Evolutionary conservation across 2,329 filamentous ascomycete species (phyloP).

Genomic region (Periglandula ipomoeae): DNA sequence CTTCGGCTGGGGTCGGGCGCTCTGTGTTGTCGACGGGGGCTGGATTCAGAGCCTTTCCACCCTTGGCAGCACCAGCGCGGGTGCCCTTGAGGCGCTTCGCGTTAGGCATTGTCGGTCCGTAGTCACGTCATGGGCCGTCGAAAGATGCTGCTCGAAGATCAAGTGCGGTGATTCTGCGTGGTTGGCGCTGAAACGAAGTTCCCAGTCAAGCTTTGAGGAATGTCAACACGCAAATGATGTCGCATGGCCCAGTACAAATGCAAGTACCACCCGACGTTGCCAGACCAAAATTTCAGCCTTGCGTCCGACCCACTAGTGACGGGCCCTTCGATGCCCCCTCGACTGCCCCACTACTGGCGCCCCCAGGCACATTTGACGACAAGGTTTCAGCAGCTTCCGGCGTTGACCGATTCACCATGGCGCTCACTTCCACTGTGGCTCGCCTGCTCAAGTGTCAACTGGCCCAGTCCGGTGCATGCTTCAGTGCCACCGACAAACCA

Average conservation of each 20-base stretch:
- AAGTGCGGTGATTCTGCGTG: not conserved
- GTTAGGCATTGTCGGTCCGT: conserved; percentile 38
- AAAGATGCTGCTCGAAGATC: not conserved
- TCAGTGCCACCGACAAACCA: too few species aligned
- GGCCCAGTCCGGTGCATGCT: too few species aligned
- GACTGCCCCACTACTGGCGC: not conserved
- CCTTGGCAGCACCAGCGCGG: conserved; percentile 29
- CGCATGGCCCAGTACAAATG: not conserved
- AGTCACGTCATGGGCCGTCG: conserved; percentile 4
- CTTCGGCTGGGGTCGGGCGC: conserved; percentile 50
- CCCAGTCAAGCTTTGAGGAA: not conserved
- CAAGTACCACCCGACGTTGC: not conserved
- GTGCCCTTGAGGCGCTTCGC: conserved; percentile 50
- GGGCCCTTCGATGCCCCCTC: too few species aligned
- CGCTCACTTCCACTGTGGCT: not conserved
- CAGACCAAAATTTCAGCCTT: conserved; percentile 15
- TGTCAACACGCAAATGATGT: not conserved
- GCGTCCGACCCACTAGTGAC: conserved; percentile 9
- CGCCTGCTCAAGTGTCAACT: not conserved
- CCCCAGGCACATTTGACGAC: too few species aligned
- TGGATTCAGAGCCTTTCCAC: conserved; percentile 22
- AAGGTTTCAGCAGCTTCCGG: not conserved
- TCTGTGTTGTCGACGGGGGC: conserved; percentile 30
- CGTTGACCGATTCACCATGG: not conserved
- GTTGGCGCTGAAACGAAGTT: conserved; percentile 2